These are phyloP conservation scores for Furcasterigmium furcatum DNA, from an alignment of 2,329 filamentous ascomycete species.

Conservation along the genomic window DNA sequence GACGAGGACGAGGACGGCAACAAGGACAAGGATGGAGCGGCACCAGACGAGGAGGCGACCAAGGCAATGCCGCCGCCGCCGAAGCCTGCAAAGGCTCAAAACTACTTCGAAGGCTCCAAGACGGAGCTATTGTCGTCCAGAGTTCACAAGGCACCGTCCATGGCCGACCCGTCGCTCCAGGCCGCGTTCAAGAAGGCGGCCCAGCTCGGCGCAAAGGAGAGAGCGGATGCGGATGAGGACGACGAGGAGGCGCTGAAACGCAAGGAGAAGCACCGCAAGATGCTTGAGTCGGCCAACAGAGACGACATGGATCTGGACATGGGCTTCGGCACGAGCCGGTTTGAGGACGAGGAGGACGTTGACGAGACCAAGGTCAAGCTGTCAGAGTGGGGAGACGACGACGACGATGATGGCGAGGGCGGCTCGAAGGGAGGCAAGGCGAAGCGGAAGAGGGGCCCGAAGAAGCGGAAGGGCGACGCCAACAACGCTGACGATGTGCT, in stretches of 20 bases:
- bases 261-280: slow-evolving; percentile 67
- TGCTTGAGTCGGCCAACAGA: slow-evolving; percentile 70
- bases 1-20: slow-evolving; percentile 39
- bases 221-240: slow-evolving; percentile 29
- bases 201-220: slow-evolving; percentile 46
- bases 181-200: slow-evolving; percentile 86
- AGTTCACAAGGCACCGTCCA: slow-evolving; percentile 47
- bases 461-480: slow-evolving; percentile 74
- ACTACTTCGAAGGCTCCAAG: slow-evolving; percentile 62
- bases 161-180: slow-evolving; percentile 73
- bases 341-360: slow-evolving; percentile 84
- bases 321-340: slow-evolving; percentile 85
- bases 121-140: slow-evolving; percentile 51
- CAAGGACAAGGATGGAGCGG: slow-evolving; percentile 12
- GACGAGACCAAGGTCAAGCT: slow-evolving; percentile 67
- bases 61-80: slow-evolving; percentile 44
- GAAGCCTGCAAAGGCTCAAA: slow-evolving; percentile 38
- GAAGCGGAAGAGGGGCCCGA: slow-evolving; percentile 67
- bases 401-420: slow-evolving; percentile 41
- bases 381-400: slow-evolving; percentile 57
- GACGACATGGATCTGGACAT: slow-evolving; percentile 92
- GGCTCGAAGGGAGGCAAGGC: slow-evolving; percentile 35
- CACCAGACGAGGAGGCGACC: slow-evolving; percentile 17
- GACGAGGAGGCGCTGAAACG: slow-evolving; percentile 49
- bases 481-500: slow-evolving; percentile 81